These are phyloP conservation scores for Alternaria postmessia DNA, from an alignment of 2,329 filamentous ascomycete species.

Conservation along the genomic window DNA sequence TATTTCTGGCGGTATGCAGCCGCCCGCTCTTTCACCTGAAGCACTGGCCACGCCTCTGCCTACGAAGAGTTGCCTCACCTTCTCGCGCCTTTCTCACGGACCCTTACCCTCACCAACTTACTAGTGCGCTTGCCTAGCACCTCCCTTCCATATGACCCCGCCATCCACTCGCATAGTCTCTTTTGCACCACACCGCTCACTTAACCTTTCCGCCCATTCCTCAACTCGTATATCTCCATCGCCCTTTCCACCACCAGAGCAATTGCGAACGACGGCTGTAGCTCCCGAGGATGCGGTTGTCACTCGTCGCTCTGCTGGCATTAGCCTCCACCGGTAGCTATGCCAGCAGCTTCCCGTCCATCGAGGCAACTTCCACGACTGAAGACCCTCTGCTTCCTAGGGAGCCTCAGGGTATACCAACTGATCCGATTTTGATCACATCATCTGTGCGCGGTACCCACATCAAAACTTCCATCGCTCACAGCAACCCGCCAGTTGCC, in stretches of 20 bases:
- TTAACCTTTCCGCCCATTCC: background rate
- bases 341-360: background rate
- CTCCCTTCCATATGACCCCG: background rate
- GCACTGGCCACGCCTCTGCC: background rate
- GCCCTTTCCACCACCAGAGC: background rate
- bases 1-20: background rate
- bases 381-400: background rate
- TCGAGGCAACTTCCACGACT: slow-evolving; percentile 12
- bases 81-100: background rate
- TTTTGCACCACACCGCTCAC: background rate
- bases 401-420: background rate
- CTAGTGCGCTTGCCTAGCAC: background rate
- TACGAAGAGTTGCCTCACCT: background rate
- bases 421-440: background rate
- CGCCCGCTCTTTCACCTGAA: background rate
- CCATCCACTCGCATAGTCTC: background rate
- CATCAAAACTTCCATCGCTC: background rate
- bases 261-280: background rate
- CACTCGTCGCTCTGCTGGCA: background rate
- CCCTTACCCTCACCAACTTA: background rate
- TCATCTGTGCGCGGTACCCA: background rate
- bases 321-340: background rate
- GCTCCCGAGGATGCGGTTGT: background rate
- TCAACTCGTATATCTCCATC: background rate
- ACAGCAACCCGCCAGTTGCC: background rate